Evolutionary conservation across 2,329 filamentous ascomycete genomes (phyloP).

Genomic region (Exophiala sideris): DNA sequence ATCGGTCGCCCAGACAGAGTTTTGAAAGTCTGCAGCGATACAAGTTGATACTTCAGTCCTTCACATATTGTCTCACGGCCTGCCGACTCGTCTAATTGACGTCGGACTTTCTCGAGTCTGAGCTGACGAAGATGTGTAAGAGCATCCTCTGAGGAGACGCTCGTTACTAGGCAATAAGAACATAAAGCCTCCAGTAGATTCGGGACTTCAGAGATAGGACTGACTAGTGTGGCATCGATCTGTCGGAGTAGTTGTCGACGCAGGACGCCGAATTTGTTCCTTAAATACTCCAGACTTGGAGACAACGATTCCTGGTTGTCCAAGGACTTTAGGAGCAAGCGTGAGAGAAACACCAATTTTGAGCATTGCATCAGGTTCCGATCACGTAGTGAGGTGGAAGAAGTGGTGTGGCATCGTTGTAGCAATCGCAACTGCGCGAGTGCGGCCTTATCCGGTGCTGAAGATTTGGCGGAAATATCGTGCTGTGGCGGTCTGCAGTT

Average conservation of each 20-base stretch:
- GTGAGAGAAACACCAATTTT: constrained; percentile 70
- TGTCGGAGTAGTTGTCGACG: constrained; percentile 63
- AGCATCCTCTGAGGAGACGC: constrained; percentile 73
- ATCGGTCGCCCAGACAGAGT: constrained; percentile 70
- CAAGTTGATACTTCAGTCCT: constrained; percentile 69
- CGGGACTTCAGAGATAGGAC: constrained; percentile 41
- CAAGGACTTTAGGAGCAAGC: constrained; percentile 72
- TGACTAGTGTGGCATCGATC: constrained; percentile 55
- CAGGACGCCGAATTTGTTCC: constrained; percentile 61
- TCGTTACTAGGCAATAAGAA: constrained; percentile 78
- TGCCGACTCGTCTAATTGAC: constrained; percentile 55
- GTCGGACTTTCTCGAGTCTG: constrained; percentile 64
- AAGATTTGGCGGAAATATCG: not conserved
- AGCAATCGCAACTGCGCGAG: constrained; percentile 56
- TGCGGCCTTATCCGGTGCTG: constrained; percentile 11
- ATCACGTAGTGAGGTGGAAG: constrained; percentile 52
- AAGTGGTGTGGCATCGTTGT: constrained; percentile 53
- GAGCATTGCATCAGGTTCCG: constrained; percentile 50
- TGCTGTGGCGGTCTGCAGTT: constrained; percentile 63
- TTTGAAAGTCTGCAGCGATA: constrained; percentile 74
- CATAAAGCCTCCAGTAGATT: constrained; percentile 69
- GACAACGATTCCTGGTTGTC: constrained; percentile 49
- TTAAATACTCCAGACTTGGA: constrained; percentile 59
- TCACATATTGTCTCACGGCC: constrained; percentile 56
- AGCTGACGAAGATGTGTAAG: constrained; percentile 74